Evolutionary conservation across 352 stramenopile species (phyloP).

Genomic region (Globisporangium iwayamae): DNA sequence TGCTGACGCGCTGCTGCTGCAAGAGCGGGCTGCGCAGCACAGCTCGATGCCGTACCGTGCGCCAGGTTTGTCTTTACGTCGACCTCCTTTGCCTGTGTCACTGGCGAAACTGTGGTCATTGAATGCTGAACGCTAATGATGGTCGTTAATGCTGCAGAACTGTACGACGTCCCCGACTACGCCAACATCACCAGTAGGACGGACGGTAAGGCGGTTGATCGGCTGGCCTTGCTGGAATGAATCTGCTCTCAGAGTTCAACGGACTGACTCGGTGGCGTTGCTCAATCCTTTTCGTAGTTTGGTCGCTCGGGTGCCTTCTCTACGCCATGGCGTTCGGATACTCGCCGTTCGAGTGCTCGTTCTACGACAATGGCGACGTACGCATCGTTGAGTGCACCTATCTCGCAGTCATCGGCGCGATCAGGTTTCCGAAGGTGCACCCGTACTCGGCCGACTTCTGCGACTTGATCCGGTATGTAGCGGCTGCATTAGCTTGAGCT

Average conservation of each 20-base stretch:
- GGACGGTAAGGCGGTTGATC: conserved; percentile 35
- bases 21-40: conserved; percentile 79
- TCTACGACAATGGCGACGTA: conserved; percentile 63
- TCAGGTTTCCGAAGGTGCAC: conserved; percentile 70
- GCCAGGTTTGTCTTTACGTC: conserved; percentile 38
- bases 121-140: neutral
- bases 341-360: conserved; percentile 87
- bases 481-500: neutral
- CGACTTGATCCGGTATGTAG: conserved; percentile 66
- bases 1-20: conserved; percentile 74
- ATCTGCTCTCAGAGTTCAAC: neutral
- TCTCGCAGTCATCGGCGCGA: conserved; percentile 75
- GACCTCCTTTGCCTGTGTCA: neutral
- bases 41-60: conserved; percentile 87
- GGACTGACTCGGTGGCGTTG: neutral
- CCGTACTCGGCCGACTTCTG: conserved; percentile 57
- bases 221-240: neutral
- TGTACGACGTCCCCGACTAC: conserved; percentile 84
- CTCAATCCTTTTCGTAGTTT: conserved; percentile 39
- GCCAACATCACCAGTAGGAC: conserved; percentile 67
- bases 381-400: conserved; percentile 84
- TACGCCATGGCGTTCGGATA: conserved; percentile 89
- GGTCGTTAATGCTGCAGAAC: conserved; percentile 34
- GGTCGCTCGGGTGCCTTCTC: conserved; percentile 86
- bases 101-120: neutral